Base-by-base conservation (phyloP, 1,284 basidiomycete species). In the Cryptococcus wingfieldii region DNA sequence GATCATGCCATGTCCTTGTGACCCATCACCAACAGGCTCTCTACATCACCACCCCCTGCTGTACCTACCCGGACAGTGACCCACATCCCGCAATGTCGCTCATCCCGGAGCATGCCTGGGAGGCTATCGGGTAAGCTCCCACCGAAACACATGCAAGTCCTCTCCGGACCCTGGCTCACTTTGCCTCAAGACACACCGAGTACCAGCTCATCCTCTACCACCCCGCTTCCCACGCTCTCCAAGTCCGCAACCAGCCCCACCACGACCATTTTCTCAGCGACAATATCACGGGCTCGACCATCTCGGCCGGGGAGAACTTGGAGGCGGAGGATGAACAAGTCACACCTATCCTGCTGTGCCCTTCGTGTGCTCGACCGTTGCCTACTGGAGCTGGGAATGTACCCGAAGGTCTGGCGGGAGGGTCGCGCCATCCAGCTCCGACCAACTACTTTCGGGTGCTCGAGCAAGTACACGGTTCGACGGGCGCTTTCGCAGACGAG, bases 121-220 rank as follows among this genome's bases (percentile, higher is more conserved):
- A 34, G 31, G 31, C 31, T 34, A 34, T 34, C 31, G 31, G 31
- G 31, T 34, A 34, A 34, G 31, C 31, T 34, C 31, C 31, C 10
- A 10, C 6, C 31, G 31, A 34, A 34, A 34, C 31, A 34, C 31
- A 34, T 34, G 31, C 31, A 34, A 34, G 6, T 10, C 31, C 10
- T 10, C 10, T 2, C 3, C 31, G 31, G 6, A 6, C 31, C 7
- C 31, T 7, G 31, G 31, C 31, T 34, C 6, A 34, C 31, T 34
- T 34, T 10, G 7, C 31, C 31, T 10, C 31, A 34, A 72, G 77
- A 5, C 75, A 77, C 53, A 83, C 84, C 5, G 86, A 88, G 0
- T 88, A 90, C 73, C 89, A 92, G 69, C 84, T 93, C 52, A 90
- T 94, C 28, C 81, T 93, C 18, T 94, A 93, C 77, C 89, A 93